Percentiles rank a stretch among this genome's conserved stretches.
phyloP scores from a whole-genome alignment of 768 basidiomycete species.

The Russula sp. region DNA sequence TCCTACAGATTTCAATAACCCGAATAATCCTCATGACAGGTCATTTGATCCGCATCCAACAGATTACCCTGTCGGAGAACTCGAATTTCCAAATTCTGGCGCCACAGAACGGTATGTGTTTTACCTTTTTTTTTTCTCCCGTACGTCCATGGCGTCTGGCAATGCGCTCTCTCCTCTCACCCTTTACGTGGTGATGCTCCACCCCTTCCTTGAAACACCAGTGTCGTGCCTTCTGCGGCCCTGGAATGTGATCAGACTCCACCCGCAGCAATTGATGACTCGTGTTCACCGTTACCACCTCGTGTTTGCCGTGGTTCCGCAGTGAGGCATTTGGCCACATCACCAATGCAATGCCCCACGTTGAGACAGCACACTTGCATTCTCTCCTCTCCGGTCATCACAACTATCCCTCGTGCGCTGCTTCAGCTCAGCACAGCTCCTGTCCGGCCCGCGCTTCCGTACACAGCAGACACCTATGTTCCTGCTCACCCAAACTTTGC shows the following conservation, averaged over 20 bases:
- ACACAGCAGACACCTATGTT: too few relatives aligned
- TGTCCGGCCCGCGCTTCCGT: conserved; percentile 18
- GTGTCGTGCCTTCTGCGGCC: neutral
- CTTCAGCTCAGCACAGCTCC: conserved; percentile 1
- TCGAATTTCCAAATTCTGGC: conserved; percentile 74
- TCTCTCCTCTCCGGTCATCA: neutral
- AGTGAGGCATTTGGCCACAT: conserved; percentile 2
- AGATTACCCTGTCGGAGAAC: conserved; percentile 60
- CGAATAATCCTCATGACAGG: conserved; percentile 56
- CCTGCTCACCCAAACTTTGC: neutral
- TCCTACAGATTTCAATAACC: conserved; percentile 64
- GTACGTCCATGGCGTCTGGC: conserved; percentile 25
- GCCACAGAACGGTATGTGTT: conserved; percentile 63
- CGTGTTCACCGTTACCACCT: conserved; percentile 6
- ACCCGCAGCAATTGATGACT: conserved; percentile 13
- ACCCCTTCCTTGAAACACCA: neutral
- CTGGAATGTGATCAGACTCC: neutral
- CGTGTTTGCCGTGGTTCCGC: conserved; percentile 10
- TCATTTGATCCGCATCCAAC: conserved; percentile 60
- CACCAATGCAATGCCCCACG: conserved; percentile 9
- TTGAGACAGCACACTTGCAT: conserved; percentile 2
- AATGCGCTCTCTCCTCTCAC: neutral
- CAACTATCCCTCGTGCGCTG: conserved; percentile 13
- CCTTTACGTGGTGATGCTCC: neutral
- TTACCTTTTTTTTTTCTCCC: neutral